Percentiles rank a stretch among this genome's conserved stretches.
These are phyloP conservation scores for Cordyceps pruinosa DNA, from an alignment of 2,329 filamentous ascomycete species.

Conservation along the genomic window DNA sequence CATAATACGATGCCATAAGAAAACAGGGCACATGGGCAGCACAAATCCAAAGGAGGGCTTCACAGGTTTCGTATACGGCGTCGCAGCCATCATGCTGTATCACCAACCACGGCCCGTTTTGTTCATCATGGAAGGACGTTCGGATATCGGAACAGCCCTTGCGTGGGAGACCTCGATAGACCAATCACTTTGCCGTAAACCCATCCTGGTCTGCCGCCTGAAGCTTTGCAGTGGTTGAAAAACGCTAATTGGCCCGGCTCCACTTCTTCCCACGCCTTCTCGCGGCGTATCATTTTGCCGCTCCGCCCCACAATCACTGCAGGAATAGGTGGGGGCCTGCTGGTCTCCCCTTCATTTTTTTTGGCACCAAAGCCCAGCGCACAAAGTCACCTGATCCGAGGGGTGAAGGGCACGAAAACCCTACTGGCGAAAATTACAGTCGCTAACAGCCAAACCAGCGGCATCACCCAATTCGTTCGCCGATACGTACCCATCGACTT, in stretches of 20 bases:
- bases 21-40: neutral
- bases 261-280: neutral
- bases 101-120: neutral
- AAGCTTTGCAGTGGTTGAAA: neutral
- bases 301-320: neutral
- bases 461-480: conserved; percentile 32
- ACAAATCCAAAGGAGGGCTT: neutral
- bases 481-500: conserved; percentile 35
- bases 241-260: neutral
- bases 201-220: neutral
- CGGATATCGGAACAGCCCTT: neutral
- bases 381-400: conserved; percentile 27
- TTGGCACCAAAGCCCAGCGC: neutral
- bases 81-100: neutral
- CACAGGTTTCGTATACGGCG: neutral
- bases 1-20: neutral
- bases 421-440: conserved; percentile 30
- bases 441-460: conserved; percentile 23
- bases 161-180: neutral
- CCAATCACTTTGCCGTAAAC: conserved; percentile 6
- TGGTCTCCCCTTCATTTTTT: neutral
- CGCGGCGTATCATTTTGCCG: neutral
- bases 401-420: conserved; percentile 35
- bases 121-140: neutral
- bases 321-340: neutral